Conservation (phyloP, 1,284 basidiomycete genomes). For the Macrocystidia cucumis region DNA sequence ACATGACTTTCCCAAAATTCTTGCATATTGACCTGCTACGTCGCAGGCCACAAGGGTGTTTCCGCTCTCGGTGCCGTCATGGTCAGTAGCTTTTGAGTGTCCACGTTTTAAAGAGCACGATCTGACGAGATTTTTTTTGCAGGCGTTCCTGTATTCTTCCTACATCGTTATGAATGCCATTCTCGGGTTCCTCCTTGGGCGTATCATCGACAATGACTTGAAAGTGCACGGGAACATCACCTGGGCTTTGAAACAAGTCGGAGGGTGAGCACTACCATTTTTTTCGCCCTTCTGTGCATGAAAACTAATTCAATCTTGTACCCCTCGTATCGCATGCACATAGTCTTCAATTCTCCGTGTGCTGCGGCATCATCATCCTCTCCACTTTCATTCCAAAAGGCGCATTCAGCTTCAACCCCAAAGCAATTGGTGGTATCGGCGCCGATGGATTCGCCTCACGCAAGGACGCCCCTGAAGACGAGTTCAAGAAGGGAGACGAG, state of each 20-base stretch:
- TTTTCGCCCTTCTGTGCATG: too few species aligned
- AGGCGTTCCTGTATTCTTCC: conserved; percentile 21
- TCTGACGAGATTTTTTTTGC: not conserved
- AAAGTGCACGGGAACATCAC: conserved; percentile 13
- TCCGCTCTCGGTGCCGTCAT: conserved; percentile 24
- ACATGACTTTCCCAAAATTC: conserved; percentile 8
- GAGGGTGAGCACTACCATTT: conserved; percentile 19
- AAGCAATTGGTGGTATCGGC: conserved; percentile 12
- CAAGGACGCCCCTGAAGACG: too few species aligned
- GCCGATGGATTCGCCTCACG: too few species aligned
- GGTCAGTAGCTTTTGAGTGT: conserved; percentile 5
- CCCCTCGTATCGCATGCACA: not conserved
- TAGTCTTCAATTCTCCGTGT: conserved; percentile 20
- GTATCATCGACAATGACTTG: conserved; percentile 18
- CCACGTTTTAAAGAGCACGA: too few species aligned
- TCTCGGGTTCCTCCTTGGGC: conserved; percentile 18
- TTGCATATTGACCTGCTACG: not conserved
- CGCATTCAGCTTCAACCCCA: conserved; percentile 21
- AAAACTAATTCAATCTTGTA: not conserved
- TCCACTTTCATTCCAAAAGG: conserved; percentile 22
- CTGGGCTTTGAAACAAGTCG: conserved; percentile 16
- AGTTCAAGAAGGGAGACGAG: too few species aligned
- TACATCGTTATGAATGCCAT: conserved; percentile 24
- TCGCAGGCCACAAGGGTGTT: conserved; percentile 14
- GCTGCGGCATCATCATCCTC: conserved; percentile 17